A percentile compares a stretch with the other conserved stretches of the same genome.
Evolutionary conservation across 352 stramenopile genomes (phyloP).

Genomic region (Albugo candida): DNA sequence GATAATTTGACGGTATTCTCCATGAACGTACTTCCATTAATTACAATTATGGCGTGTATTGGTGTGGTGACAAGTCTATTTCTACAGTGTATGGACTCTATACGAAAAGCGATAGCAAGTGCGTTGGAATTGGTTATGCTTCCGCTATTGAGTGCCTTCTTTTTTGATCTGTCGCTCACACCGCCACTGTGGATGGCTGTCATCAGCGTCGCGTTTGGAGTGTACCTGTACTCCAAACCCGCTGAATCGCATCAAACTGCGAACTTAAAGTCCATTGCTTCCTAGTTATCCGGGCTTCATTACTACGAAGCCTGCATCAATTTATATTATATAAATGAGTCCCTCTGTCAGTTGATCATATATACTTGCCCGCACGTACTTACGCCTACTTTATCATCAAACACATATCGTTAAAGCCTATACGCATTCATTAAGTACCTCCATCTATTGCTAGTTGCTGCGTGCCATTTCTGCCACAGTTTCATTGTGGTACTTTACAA

Average conservation of each 20-base stretch:
- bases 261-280: no score
- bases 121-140: slow-evolving; percentile 55
- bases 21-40: slow-evolving; percentile 51
- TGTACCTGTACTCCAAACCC: slow-evolving; percentile 65
- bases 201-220: slow-evolving; percentile 40
- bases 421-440: no score
- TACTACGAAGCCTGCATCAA: no score
- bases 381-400: no score
- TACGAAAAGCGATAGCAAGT: slow-evolving; percentile 63
- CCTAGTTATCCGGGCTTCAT: no score
- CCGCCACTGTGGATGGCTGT: slow-evolving; percentile 30
- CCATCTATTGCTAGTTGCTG: no score
- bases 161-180: slow-evolving; percentile 44
- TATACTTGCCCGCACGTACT: no score
- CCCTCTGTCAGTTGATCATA: no score
- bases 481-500: no score
- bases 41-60: slow-evolving; percentile 70
- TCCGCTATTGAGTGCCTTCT: slow-evolving; percentile 29
- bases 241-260: slow-evolving; percentile 9
- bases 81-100: slow-evolving; percentile 58
- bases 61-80: slow-evolving; percentile 67
- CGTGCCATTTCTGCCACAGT: no score
- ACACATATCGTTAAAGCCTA: no score
- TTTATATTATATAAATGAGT: no score
- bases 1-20: slow-evolving; percentile 41